A percentile compares a stretch with the other conserved stretches of the same genome.
phyloP scores from a whole-genome alignment of 441 rosid species.

The Populus hybrid region DNA sequence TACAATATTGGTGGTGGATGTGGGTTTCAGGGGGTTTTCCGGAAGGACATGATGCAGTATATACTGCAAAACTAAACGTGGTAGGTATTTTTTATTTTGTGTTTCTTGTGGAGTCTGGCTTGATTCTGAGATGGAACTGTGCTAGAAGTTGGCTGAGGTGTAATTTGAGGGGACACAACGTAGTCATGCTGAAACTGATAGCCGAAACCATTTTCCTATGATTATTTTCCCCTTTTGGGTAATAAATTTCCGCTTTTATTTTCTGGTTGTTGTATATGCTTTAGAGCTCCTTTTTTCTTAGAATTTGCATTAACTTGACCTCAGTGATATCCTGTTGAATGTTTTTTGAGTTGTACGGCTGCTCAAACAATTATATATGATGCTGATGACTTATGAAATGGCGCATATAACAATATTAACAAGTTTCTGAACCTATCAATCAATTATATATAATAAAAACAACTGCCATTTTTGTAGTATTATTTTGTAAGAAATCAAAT shows the following conservation, averaged over 20 bases:
- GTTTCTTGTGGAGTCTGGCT: not conserved
- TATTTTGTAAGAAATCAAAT: not conserved
- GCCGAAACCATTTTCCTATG: not conserved
- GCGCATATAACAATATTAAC: not conserved
- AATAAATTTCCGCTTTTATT: too few species aligned
- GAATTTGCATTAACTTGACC: not conserved
- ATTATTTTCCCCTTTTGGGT: not conserved
- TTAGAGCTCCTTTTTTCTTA: not conserved
- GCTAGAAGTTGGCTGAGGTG: not conserved
- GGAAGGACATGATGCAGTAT: constrained; percentile 81
- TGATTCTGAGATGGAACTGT: constrained; percentile 3
- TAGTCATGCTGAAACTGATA: not conserved
- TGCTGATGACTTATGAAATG: not conserved
- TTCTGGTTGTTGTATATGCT: not conserved
- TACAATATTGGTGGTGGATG: constrained; percentile 19
- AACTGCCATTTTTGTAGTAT: too few species aligned
- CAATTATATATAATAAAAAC: too few species aligned
- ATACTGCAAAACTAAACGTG: constrained; percentile 42
- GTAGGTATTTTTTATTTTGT: constrained; percentile 4
- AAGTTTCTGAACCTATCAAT: not conserved
- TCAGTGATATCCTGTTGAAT: not conserved
- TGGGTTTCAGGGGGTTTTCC: constrained; percentile 40
- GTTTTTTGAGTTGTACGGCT: not conserved
- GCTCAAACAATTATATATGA: not conserved
- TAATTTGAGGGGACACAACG: not conserved